Conservation (phyloP, 129 eudicot genomes). For the Helichrysum umbraculigerum region DNA sequence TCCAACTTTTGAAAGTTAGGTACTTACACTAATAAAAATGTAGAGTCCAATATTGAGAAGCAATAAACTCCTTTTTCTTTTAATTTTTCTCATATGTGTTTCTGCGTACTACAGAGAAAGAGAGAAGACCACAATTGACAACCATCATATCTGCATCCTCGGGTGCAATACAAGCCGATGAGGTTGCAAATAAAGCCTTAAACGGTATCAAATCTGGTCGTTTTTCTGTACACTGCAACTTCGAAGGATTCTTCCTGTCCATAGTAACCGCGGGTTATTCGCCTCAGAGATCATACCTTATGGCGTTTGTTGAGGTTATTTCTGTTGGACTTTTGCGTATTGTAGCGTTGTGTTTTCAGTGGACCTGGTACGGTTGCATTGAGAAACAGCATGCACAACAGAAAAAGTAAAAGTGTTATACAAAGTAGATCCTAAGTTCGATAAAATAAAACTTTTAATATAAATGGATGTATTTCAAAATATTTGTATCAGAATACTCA, state of each 20-base stretch:
- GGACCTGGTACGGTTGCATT: slow-evolving; percentile 75
- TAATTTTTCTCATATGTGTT: too few species aligned
- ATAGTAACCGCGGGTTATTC: slow-evolving; percentile 74
- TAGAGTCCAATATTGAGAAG: too few species aligned
- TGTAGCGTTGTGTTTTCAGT: slow-evolving; percentile 63
- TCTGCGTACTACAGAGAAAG: slow-evolving; percentile 47
- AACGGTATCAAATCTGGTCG: slow-evolving; percentile 63
- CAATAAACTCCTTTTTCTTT: too few species aligned
- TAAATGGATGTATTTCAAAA: too few species aligned
- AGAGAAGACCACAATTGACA: slow-evolving; percentile 66
- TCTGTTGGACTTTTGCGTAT: slow-evolving; percentile 52
- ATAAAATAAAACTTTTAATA: too few species aligned
- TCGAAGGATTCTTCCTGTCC: slow-evolving; percentile 15
- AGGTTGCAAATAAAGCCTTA: slow-evolving; percentile 67
- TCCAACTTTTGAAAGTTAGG: too few species aligned
- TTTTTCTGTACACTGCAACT: slow-evolving; percentile 68
- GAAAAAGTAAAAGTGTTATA: not conserved
- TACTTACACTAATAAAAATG: too few species aligned
- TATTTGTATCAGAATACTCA: too few species aligned
- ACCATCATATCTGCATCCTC: slow-evolving; percentile 72
- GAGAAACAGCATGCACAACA: slow-evolving; percentile 58
- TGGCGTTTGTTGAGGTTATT: slow-evolving; percentile 80
- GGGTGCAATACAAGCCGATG: slow-evolving; percentile 71
- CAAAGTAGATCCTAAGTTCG: too few species aligned
- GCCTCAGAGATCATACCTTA: slow-evolving; percentile 71